These are phyloP conservation scores for Gaeumannomyces sp. DNA, from an alignment of 2,329 filamentous ascomycete genomes.

Conservation along the genomic window DNA sequence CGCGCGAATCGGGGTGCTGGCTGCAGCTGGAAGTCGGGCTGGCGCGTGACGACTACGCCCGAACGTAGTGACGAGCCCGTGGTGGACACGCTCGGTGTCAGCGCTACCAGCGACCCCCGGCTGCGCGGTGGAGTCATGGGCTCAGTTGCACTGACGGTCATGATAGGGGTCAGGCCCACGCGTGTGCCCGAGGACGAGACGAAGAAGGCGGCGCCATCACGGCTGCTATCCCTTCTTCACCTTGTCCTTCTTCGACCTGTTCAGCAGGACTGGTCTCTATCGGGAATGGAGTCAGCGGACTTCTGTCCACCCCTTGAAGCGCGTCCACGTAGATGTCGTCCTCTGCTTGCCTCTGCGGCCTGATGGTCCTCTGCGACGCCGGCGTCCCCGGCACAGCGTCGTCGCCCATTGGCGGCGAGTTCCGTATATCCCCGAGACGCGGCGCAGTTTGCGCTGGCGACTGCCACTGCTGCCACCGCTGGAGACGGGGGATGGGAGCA, in stretches of 20 bases:
- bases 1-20: background rate
- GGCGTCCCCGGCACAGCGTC: background rate
- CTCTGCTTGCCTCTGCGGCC: slow-evolving; percentile 1
- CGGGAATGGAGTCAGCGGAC: background rate
- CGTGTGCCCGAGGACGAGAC: background rate
- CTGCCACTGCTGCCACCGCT: background rate
- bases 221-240: no score
- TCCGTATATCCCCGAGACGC: background rate
- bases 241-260: no score
- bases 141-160: background rate
- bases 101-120: background rate
- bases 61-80: no score
- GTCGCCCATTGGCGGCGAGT: no score
- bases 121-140: background rate
- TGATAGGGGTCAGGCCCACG: background rate
- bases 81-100: background rate
- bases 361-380: slow-evolving; percentile 8
- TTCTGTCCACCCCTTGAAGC: background rate
- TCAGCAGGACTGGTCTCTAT: background rate
- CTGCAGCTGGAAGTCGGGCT: background rate
- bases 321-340: background rate
- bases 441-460: background rate
- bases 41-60: no score
- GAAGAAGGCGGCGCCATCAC: no score
- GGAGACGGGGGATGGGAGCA: no score